Evolutionary conservation across 2,329 filamentous ascomycete species (phyloP).

Genomic region (Fusarium longipes): DNA sequence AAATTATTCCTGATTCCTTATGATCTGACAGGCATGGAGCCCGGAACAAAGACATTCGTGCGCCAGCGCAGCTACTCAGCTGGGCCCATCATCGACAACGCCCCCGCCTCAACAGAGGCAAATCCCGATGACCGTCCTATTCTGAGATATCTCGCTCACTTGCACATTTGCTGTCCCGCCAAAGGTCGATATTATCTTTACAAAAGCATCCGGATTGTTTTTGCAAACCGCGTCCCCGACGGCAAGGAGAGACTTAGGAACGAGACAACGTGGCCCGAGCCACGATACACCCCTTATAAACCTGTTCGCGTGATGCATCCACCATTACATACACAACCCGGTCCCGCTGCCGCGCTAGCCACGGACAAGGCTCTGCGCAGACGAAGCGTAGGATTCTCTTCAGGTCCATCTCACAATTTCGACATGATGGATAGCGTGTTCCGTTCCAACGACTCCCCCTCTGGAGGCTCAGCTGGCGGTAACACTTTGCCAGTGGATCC

Average conservation of each 20-base stretch:
- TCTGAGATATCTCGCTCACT: conserved; percentile 88
- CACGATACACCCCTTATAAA: conserved; percentile 87
- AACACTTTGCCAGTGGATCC: conserved; percentile 59
- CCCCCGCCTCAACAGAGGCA: conserved; percentile 49
- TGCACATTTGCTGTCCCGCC: conserved; percentile 90
- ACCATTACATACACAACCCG: conserved; percentile 51
- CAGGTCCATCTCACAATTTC: conserved; percentile 50
- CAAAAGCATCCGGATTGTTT: conserved; percentile 92
- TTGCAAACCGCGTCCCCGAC: conserved; percentile 95
- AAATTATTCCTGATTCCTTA: conserved; percentile 96
- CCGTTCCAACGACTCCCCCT: conserved; percentile 11
- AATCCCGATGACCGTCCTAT: conserved; percentile 69
- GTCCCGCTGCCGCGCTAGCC: conserved; percentile 62
- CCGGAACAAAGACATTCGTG: conserved; percentile 95
- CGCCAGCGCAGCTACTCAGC: conserved; percentile 93
- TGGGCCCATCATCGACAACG: conserved; percentile 81
- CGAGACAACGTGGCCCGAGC: conserved; percentile 89
- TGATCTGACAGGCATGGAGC: conserved; percentile 90
- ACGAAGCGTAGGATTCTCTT: conserved; percentile 65
- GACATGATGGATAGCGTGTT: conserved; percentile 52
- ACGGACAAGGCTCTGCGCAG: conserved; percentile 70
- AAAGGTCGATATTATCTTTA: conserved; percentile 90
- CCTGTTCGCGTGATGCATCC: conserved; percentile 66
- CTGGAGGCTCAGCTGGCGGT: conserved; percentile 42
- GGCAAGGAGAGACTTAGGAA: conserved; percentile 93